These are phyloP conservation scores for Neophaeococcomyces aloes DNA, from an alignment of 2,329 filamentous ascomycete genomes.

Conservation along the genomic window DNA sequence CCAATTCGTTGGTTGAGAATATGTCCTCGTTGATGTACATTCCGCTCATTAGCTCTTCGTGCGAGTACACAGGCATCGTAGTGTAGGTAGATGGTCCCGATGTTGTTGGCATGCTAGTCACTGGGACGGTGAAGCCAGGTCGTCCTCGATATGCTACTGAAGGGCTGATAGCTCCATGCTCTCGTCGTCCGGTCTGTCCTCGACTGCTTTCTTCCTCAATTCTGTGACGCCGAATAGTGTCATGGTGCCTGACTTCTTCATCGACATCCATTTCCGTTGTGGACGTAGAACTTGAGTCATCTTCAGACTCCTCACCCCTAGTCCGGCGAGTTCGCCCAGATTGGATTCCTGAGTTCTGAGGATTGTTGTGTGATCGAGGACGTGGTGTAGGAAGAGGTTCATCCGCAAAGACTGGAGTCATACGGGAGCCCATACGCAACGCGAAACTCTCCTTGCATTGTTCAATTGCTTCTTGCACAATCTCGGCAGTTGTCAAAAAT, in stretches of 20 bases:
- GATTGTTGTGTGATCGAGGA: not conserved
- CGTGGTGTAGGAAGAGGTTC: not conserved
- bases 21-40: too few relatives aligned
- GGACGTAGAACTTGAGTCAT: not conserved
- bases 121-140: too few relatives aligned
- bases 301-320: not conserved
- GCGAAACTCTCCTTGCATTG: conserved; percentile 3
- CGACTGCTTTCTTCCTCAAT: too few relatives aligned
- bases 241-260: not conserved
- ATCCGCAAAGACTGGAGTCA: conserved; percentile 3
- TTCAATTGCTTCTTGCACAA: not conserved
- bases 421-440: not conserved
- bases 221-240: not conserved
- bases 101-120: too few relatives aligned
- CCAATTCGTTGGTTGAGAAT: too few relatives aligned
- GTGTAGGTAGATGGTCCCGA: too few relatives aligned
- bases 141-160: too few relatives aligned
- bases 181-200: too few relatives aligned
- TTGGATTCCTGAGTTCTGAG: not conserved
- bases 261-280: not conserved
- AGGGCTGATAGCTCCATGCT: too few relatives aligned
- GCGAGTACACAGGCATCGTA: too few relatives aligned
- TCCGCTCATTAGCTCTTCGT: too few relatives aligned
- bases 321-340: not conserved
- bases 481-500: conserved; percentile 1